Base-by-base conservation (phyloP, 31 red algal genomes). In the Endocladia muricata region DNA sequence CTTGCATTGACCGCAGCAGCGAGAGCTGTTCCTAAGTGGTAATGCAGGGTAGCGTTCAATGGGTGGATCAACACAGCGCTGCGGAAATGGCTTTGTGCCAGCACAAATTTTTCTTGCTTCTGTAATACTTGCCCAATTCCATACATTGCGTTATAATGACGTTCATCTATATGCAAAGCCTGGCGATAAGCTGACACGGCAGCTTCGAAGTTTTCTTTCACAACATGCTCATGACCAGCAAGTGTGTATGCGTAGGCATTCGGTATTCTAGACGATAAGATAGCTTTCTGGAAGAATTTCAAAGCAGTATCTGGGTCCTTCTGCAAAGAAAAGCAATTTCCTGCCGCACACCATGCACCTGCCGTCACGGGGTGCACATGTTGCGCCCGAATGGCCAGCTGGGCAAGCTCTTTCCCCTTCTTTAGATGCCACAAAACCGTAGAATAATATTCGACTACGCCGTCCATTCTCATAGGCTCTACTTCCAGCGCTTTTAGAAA, bases 391-490 rank as follows among this genome's bases (percentile, higher is more conserved):
- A 82, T 67, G 4, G 95, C 89, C 4, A 98, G 73, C 19, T 84
- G 83, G 21, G 76, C 78, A 37, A 94, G 64, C 36, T 84, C 86
- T 33, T 77, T 83, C 28, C 91, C 95, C 63, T 74, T 68, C 51
- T 83, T 85, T 72, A 94, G 19, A 73, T 98, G 95, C 95, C 95
- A 98, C 54, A 94, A 56, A 19, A 87, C 90, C 21, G 95, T 94
- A 29, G 95, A 98, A 56, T 93, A 97, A 37, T 93, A 97, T 54
- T 97, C 94, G 8, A 95, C 79, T 1, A 88, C 64, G 15, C 83
- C 89, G 35, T 89, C 79, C 22, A 79, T 74, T 22, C 90, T 79
- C 41, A 60, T 70, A 7, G 72, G 86, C 17, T 93, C 84, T n/a
- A 84, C 9, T 32, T 15, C 23, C 74, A 90, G 64, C 25, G 79